Percentiles rank a stretch among this genome's conserved stretches.
Evolutionary conservation across 2,329 filamentous ascomycete species (phyloP).

Genomic region (Fusarium aywerte): DNA sequence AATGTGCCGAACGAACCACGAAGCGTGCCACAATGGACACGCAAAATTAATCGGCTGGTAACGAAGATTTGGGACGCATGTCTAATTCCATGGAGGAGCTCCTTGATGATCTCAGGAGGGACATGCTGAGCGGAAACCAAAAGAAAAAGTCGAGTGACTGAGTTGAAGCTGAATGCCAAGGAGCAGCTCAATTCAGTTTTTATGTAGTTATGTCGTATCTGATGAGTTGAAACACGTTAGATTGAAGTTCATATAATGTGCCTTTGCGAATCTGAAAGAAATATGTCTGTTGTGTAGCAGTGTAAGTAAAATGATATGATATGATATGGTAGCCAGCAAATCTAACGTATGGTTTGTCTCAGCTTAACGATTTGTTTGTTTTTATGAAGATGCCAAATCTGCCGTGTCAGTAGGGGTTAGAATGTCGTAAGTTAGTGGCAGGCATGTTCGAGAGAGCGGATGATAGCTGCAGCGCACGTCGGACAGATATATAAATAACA

Average conservation of each 20-base stretch:
- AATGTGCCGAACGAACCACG: conserved; percentile 59
- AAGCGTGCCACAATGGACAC: conserved; percentile 57
- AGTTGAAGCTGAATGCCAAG: conserved; percentile 53
- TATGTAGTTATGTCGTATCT: conserved; percentile 58
- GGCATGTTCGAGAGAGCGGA: neutral
- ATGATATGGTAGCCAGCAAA: too few relatives aligned
- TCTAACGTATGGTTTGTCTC: too few relatives aligned
- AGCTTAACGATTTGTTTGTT: neutral
- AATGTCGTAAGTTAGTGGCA: neutral
- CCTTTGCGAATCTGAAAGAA: neutral
- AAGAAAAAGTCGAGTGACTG: conserved; percentile 49
- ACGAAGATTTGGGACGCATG: conserved; percentile 48
- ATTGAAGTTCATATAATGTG: conserved; percentile 44
- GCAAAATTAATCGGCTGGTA: conserved; percentile 55
- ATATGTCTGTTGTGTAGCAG: neutral
- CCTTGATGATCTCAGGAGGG: conserved; percentile 42
- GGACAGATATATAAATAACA: neutral
- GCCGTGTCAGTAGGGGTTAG: neutral
- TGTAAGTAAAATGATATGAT: neutral
- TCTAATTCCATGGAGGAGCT: conserved; percentile 45
- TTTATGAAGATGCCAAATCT: neutral
- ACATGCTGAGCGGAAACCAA: conserved; percentile 51
- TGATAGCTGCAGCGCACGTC: neutral
- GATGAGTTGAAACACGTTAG: conserved; percentile 56
- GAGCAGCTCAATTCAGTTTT: conserved; percentile 53